Evolutionary conservation across 441 rosid species (phyloP), one percentile per base, ranked within the genome.

Genomic region (Pelargonium fulgidum): DNA sequence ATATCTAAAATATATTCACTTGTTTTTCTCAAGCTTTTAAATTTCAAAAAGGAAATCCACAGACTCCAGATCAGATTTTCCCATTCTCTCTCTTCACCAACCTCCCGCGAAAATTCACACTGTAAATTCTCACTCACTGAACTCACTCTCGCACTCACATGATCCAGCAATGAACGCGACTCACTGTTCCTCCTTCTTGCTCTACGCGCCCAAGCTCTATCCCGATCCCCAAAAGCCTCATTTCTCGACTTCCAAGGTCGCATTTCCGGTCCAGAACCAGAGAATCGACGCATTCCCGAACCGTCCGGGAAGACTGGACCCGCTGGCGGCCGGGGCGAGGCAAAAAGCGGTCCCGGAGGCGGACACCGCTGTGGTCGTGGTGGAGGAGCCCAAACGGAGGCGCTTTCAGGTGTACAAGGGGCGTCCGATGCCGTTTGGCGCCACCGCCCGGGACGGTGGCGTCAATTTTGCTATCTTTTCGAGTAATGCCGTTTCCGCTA

Each of bases 391-490:
- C 4, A 64, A 69, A 62, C 74, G 78, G 42, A 65, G 68, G 24
- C 72, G 79, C 50, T 85, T 81, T 77, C 63, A 76, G 50, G 80
- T 86, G 10, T 84, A 81, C 6, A 75, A 80, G 45, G 98, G 98
- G 20, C 61, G 67, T 65, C 89, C 97, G 70, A 77, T 81, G 33
- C 98, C 98, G 10, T 87, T 85, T 68, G 98, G 96, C 14, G 90
- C 98, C 45, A 88, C 90, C 33, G 70, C 78, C n/a, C 78, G 75
- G 22, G 91, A 79, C 65, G 85, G 82, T 29, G 98, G 98, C 4
- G 92, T 93, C 70, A 93, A 93, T 85, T 93, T 93, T 72, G 81
- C 95, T 3, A 72, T 93, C 2, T 89, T 78, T 71, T 89, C 98
- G 6, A 63, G 87, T 61, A 85, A 87, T 82, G 90, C 92, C 36